These are phyloP conservation scores for Annona squamosa DNA, from an alignment of 164 flowering plant species.

Conservation along the genomic window DNA sequence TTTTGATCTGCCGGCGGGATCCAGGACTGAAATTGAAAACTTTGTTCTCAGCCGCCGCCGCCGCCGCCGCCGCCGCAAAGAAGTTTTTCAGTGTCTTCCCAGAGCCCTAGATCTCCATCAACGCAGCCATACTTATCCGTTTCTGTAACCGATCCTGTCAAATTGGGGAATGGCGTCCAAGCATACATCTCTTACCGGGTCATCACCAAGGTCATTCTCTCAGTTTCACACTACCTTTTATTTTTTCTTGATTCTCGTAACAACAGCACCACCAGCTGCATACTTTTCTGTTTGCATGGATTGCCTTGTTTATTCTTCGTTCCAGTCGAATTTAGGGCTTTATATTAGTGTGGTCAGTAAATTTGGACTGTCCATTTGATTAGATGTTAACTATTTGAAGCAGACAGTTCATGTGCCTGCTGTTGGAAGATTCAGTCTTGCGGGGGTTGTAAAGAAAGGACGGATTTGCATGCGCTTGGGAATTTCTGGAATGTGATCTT, in stretches of 20 bases:
- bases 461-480: too few relatives aligned
- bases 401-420: neutral
- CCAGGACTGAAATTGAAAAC: neutral
- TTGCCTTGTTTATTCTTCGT: neutral
- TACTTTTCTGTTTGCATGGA: too few relatives aligned
- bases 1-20: neutral
- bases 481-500: too few relatives aligned
- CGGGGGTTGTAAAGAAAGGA: too few relatives aligned
- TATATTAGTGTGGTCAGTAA: neutral
- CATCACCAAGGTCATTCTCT: conserved; percentile 67
- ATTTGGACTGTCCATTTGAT: neutral
- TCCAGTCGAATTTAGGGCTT: neutral
- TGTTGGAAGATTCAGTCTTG: too few relatives aligned
- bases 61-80: conserved; percentile 39
- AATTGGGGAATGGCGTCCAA: conserved; percentile 96
- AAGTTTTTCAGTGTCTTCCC: conserved; percentile 50
- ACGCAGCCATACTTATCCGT: conserved; percentile 62
- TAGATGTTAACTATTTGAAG: neutral
- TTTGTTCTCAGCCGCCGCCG: neutral
- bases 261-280: too few relatives aligned
- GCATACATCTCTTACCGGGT: conserved; percentile 94
- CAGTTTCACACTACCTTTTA: neutral
- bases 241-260: neutral
- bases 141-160: conserved; percentile 91
- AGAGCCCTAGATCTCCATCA: conserved; percentile 84